Base-by-base conservation (phyloP, 2,329 filamentous ascomycete genomes). In the Ceratocystis colombiana region DNA sequence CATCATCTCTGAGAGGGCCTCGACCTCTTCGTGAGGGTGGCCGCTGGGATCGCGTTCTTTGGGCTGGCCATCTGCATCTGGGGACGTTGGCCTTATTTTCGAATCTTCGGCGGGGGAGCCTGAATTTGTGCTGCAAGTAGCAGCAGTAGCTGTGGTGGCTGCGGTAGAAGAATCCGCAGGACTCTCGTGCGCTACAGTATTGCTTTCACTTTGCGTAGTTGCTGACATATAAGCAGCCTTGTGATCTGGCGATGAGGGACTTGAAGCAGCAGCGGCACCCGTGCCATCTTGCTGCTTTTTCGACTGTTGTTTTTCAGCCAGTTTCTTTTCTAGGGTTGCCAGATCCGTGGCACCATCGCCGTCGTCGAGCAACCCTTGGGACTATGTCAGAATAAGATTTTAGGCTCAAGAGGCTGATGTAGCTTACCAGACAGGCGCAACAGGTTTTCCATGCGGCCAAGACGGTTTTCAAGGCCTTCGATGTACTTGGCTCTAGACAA, bases 1-100 rank as follows among this genome's bases (percentile, higher is more conserved):
- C 94, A 99, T 97, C 88, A 96, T 94, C 77, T 99, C 94, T 0
- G 93, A 96, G 67, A 99, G 77, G 1, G 86, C 87, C 74, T 95
- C 92, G 1, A 96, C 89, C 71, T 96, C 88, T 70, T 87, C 48
- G 10, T n/a, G 48, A 2, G n/a, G 7, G n/a, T 22, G 6, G 4
- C 3, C 37, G 12, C 37, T 12, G 37, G 12, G 37, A 12, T 15
- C 10, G 37, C 37, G 37, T 12, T 53, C 81, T 70, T 85, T 61
- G 0, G 48, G 82, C 15, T 78, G 79, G 70, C 77, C 79, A 64
- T 79, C 81, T 50, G 64, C 68, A 33, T 66, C 63, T 10, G 69
- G 69, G 17, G 70, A 69, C n/a, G 71, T 72, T 15, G 67, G 64
- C 3, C 66, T 44, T 7, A 73, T 71, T 61, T 74, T 74, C 61